Evolutionary conservation across 2,329 filamentous ascomycete species (phyloP).

Genomic region (Colletotrichum cereale): DNA sequence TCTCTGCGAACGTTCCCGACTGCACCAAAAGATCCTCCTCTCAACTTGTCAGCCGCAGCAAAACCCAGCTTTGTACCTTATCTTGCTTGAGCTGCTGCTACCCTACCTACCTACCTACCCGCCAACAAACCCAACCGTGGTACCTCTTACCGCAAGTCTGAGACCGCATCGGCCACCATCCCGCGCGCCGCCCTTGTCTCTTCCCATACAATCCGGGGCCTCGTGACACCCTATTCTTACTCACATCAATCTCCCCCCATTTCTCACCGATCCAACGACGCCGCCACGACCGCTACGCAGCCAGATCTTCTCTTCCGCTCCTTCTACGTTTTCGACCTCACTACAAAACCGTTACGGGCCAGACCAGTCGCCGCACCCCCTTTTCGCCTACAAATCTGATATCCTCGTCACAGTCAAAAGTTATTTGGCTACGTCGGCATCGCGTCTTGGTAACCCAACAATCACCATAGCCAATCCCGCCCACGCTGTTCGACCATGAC

Average conservation of each 20-base stretch:
- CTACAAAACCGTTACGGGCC: constrained; percentile 1
- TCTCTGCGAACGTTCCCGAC: not conserved
- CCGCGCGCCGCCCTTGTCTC: constrained; percentile 35
- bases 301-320: constrained; percentile 1
- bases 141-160: constrained; percentile 25
- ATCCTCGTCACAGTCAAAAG: not conserved
- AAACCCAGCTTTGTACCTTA: constrained; percentile 18
- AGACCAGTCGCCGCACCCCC: not conserved
- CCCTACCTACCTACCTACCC: constrained; percentile 4
- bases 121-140: not conserved
- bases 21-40: not conserved
- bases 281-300: constrained; percentile 21
- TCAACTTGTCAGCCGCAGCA: constrained; percentile 2
- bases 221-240: constrained; percentile 32
- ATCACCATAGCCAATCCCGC: constrained; percentile 10
- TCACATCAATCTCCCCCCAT: constrained; percentile 38
- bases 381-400: not conserved
- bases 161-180: constrained; percentile 36
- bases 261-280: constrained; percentile 24
- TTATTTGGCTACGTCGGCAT: constrained; percentile 19
- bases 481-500: constrained; percentile 33
- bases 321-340: not conserved
- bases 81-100: constrained; percentile 18
- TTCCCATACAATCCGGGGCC: constrained; percentile 23
- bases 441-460: constrained; percentile 9